A percentile compares a stretch with the other conserved stretches of the same genome.
These are phyloP conservation scores for Pyrenophora seminiperda DNA, from an alignment of 2,329 filamentous ascomycete species.

Conservation along the genomic window DNA sequence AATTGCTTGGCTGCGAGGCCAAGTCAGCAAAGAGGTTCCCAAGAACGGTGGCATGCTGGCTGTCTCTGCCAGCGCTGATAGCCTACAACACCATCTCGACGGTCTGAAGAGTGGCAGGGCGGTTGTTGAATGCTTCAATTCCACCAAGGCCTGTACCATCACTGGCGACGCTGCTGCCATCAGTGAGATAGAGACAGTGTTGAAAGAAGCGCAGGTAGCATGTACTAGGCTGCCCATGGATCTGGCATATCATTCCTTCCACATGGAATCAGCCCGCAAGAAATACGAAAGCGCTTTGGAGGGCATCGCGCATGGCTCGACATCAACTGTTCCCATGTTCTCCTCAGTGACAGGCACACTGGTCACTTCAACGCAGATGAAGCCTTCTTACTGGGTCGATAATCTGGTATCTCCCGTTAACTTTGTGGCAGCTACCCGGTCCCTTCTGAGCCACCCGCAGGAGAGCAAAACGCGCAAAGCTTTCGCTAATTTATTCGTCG, in stretches of 20 bases:
- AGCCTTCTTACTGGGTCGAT: conserved; percentile 16
- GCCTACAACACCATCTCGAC: neutral
- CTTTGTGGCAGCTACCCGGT: conserved; percentile 9
- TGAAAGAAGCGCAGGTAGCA: conserved; percentile 6
- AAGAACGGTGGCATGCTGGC: conserved; percentile 11
- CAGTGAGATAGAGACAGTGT: conserved; percentile 26
- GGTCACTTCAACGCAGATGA: conserved; percentile 1
- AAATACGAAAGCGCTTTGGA: conserved; percentile 4
- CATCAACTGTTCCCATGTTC: conserved; percentile 8
- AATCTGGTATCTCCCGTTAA: conserved; percentile 19
- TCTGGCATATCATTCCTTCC: conserved; percentile 50
- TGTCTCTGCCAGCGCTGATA: neutral
- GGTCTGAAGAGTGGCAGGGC: conserved; percentile 2
- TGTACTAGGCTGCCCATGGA: conserved; percentile 9
- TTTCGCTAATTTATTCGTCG: conserved; percentile 9
- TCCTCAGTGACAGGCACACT: conserved; percentile 12
- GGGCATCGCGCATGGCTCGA: conserved; percentile 1
- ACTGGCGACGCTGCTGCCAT: conserved; percentile 53
- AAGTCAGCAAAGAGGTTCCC: conserved; percentile 6
- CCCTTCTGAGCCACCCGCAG: conserved; percentile 1
- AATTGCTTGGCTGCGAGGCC: conserved; percentile 9
- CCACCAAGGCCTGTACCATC: conserved; percentile 50
- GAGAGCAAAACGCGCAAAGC: conserved; percentile 9
- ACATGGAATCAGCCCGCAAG: conserved; percentile 39
- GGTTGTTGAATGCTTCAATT: conserved; percentile 43